Evolutionary conservation across 352 stramenopile genomes (phyloP), one percentile per base, ranked within the genome.

Genomic region (Phytopythium helicoides): DNA sequence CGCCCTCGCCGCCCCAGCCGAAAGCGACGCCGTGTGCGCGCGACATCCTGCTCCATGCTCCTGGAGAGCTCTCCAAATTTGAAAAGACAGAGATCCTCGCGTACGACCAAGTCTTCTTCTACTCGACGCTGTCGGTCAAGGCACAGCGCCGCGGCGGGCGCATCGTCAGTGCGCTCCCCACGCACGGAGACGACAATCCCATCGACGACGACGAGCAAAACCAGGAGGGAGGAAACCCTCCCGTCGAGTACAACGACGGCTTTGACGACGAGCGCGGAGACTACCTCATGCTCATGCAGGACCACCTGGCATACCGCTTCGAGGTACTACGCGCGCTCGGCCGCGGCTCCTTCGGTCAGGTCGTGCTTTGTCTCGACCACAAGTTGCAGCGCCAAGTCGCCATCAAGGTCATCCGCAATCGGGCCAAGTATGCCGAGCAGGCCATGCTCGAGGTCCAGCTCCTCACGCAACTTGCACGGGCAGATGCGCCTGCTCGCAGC

Each of bases 351-450:
- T 99, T 99, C 70, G 97, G 97, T 1, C 97, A 99, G 79, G 97
- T 99, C 19, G 97, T 99, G 25, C 81, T 87, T 53, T 99, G 96
- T 60, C 56, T 95, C 11, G 85, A 98, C 52, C 81, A 90, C 39
- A 56, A 81, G 55, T 91, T 76, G 8, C 68, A 91, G 37, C 64
- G 77, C 36, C 86, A 97, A 15, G 94, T 99, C 2, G 95, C 95
- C 0, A 89, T 98, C 56, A 99, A 99, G 75, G 98, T 99, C 56
- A 98, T 99, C 47, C 98, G 98, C 66, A 98, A 93, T 60, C 97
- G 96, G 52, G 89, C 89, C 46, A 93, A 95, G 39, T 99, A 99
- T 70, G 80, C 91, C 18, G 77, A 98, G 59, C 97, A 99, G 61
- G 96, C 96, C 10, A 85, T 96, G 48, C 90, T 95, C 19, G 97